Conservation (phyloP, 352 stramenopile species). For the Pythium dissimile region DNA sequence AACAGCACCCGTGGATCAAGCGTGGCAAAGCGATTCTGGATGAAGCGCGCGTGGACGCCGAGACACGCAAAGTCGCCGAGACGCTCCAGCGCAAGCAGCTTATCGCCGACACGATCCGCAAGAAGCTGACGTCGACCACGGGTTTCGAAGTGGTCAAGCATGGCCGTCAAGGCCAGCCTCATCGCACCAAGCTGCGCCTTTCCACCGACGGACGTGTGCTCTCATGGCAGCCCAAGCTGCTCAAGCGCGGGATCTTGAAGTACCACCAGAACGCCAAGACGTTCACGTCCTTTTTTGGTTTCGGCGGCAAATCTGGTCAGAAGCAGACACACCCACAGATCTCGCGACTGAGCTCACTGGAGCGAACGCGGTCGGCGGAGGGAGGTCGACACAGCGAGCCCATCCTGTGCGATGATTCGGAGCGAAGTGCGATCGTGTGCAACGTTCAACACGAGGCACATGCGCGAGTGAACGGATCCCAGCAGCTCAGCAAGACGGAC, state of each 20-base stretch:
- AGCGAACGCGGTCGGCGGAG: conserved; percentile 11
- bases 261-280: conserved; percentile 66
- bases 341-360: conserved; percentile 28
- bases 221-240: conserved; percentile 71
- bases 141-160: conserved; percentile 82
- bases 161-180: conserved; percentile 66
- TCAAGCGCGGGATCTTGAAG: conserved; percentile 66
- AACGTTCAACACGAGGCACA: conserved; percentile 8
- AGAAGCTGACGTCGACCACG: conserved; percentile 60
- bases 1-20: conserved; percentile 62
- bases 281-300: conserved; percentile 66
- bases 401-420: conserved; percentile 17
- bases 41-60: conserved; percentile 36
- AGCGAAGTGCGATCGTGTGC: conserved; percentile 27
- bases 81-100: conserved; percentile 61
- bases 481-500: conserved; percentile 34
- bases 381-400: conserved; percentile 28
- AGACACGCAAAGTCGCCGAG: conserved; percentile 40
- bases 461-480: background rate
- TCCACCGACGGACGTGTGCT: conserved; percentile 67
- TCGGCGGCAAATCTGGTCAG: conserved; percentile 3
- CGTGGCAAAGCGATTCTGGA: conserved; percentile 45
- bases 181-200: conserved; percentile 71
- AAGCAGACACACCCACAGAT: conserved; percentile 34
- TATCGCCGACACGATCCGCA: conserved; percentile 58